Evolutionary conservation across 2,329 filamentous ascomycete genomes (phyloP), one percentile per base, ranked within the genome.

Genomic region (Claviceps sp.): DNA sequence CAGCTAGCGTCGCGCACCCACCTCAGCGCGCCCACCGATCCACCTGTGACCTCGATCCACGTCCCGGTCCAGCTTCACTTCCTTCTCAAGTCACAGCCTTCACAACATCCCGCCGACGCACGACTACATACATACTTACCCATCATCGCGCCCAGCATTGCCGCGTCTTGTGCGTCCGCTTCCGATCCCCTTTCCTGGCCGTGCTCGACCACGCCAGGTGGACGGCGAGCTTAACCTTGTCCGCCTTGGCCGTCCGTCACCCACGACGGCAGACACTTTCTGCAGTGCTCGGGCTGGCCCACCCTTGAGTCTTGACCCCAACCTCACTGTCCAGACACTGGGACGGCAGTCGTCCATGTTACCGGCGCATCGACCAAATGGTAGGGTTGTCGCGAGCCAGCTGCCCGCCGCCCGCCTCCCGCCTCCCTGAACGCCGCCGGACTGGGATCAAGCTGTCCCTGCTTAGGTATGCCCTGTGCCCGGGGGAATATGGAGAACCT

Each of bases 321-420:
- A 17, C 38, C 42, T 38, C 39, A 39, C 39, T 37, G 26, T 20
- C 17, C 39, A 37, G 36, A 29, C 20, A 17, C 5, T 39, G 22
- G 42, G 17, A 39, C 49, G 48, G 48, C n/a, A 37, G 34, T 45
- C 48, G 42, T 50, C 49, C 43, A 36, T 20, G 29, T 38, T 29
- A 16, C 22, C 29, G n/a, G 34, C 42, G 23, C 37, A 51, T 51
- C 23, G 49, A 47, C 43, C 49, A 47, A 36, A 45, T 42, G 34
- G 49, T 51, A 51, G 49, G 44, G 49, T 47, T 37, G 34, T 47
- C 37, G 49, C 44, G 49, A 46, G 49, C 37, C 16, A 44, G 36
- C 23, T 23, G 49, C 37, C 49, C 36, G 36, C 20, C 2, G 36
- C 44, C 49, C 47, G 38, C 23, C 22, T 26, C 44, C 44, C 23